These are phyloP conservation scores for Neospermospora avenae DNA, from an alignment of 2,329 filamentous ascomycete species.

Conservation along the genomic window DNA sequence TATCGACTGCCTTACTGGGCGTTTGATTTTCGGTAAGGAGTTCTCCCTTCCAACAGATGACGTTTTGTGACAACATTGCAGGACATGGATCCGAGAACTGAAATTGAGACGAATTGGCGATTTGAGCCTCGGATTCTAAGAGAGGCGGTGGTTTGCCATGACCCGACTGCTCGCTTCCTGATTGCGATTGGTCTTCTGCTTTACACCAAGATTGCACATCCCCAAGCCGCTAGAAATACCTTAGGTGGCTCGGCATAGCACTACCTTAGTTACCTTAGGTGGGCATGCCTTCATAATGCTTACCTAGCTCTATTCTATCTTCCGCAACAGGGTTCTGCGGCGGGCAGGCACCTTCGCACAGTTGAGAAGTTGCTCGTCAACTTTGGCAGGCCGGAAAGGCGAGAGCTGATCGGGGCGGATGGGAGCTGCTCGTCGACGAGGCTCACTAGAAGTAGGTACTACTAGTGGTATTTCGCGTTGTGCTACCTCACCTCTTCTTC, in stretches of 20 bases:
- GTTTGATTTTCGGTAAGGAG: neutral
- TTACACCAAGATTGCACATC: neutral
- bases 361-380: constrained; percentile 13
- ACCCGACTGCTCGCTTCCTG: neutral
- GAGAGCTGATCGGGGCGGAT: constrained; percentile 13
- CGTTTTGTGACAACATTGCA: neutral
- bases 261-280: neutral
- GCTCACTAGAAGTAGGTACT: neutral
- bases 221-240: neutral
- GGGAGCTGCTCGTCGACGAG: constrained; percentile 8
- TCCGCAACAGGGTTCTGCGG: constrained; percentile 1
- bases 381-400: constrained; percentile 5
- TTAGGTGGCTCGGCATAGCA: neutral
- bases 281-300: neutral
- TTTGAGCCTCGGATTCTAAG: neutral
- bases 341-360: neutral
- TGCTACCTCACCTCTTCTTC: neutral
- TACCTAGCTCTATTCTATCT: neutral
- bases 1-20: neutral
- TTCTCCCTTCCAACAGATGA: neutral
- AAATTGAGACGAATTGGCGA: neutral
- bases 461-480: neutral
- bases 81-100: too few relatives aligned
- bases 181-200: neutral
- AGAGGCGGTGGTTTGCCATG: neutral